Conservation (phyloP, 1,284 basidiomycete genomes). For the Rhodotorula sp. region DNA sequence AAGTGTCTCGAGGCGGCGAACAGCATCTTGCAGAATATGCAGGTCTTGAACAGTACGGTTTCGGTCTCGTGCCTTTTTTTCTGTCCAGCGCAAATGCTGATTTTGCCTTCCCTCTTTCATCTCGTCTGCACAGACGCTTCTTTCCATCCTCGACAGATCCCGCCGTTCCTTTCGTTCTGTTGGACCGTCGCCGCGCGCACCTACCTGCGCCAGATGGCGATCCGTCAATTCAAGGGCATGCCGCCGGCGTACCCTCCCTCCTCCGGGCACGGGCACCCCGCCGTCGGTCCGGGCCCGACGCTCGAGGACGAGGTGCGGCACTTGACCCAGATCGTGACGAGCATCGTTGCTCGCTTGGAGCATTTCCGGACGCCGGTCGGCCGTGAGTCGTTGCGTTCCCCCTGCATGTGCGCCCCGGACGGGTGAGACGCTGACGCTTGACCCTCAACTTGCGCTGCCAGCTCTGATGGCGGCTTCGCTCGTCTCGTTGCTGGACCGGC, state of each 20-base stretch:
- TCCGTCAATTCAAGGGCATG: constrained; percentile 13
- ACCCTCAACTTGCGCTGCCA: background rate
- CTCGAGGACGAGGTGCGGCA: constrained; percentile 5
- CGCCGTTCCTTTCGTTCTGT: constrained; percentile 11
- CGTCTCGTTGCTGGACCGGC: constrained; percentile 2
- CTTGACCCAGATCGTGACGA: constrained; percentile 1
- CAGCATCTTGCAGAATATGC: constrained; percentile 34
- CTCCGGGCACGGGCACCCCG: background rate
- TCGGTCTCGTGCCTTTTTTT: background rate
- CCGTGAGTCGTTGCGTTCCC: background rate
- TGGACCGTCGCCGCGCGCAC: constrained; percentile 18
- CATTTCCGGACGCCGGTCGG: constrained; percentile 16
- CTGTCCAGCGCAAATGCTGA: background rate
- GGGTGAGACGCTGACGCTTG: background rate
- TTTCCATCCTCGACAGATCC: constrained; percentile 21
- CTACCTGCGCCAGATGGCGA: constrained; percentile 30
- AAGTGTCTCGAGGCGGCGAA: constrained; percentile 34
- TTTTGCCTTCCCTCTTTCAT: too few relatives aligned
- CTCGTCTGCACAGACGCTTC: constrained; percentile 1
- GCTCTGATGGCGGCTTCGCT: constrained; percentile 3
- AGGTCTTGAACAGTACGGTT: constrained; percentile 28
- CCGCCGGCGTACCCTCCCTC: background rate
- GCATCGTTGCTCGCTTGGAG: constrained; percentile 10
- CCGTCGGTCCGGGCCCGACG: background rate
- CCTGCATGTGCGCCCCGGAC: background rate